phyloP scores from a whole-genome alignment of 495 filamentous ascomycete species.

The Podospora conica region DNA sequence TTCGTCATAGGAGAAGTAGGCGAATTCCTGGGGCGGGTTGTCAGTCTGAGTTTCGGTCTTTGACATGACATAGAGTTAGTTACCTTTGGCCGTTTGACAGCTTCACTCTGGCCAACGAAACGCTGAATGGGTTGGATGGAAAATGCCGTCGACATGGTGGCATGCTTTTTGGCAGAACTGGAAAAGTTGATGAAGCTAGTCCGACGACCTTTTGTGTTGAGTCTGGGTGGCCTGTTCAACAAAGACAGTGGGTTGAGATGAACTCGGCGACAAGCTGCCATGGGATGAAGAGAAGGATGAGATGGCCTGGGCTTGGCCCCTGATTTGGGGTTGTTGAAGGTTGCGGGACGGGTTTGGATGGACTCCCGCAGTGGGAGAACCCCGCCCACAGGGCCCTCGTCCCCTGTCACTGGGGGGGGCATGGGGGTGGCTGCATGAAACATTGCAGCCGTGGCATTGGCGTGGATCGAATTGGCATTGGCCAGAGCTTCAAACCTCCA shows the following conservation, averaged over 20 bases:
- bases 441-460: background rate
- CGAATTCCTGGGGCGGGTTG: constrained; percentile 58
- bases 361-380: background rate
- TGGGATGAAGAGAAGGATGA: background rate
- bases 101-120: constrained; percentile 54
- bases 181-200: background rate
- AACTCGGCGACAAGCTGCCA: background rate
- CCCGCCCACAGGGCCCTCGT: background rate
- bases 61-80: no score
- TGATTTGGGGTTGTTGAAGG: background rate
- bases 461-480: no score
- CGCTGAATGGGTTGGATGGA: constrained; percentile 57
- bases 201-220: background rate
- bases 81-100: constrained; percentile 65
- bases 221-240: background rate
- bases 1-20: constrained; percentile 85
- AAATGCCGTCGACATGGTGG: constrained; percentile 39
- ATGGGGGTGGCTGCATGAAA: background rate
- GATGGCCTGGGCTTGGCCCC: background rate
- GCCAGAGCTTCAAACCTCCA: background rate
- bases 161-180: background rate
- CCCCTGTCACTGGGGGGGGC: background rate
- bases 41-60: background rate
- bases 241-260: background rate
- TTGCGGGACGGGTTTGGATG: background rate